Percentiles rank a stretch among this genome's conserved stretches.
phyloP scores from a whole-genome alignment of 768 basidiomycete genomes.

The Tricholoma furcatifolium region DNA sequence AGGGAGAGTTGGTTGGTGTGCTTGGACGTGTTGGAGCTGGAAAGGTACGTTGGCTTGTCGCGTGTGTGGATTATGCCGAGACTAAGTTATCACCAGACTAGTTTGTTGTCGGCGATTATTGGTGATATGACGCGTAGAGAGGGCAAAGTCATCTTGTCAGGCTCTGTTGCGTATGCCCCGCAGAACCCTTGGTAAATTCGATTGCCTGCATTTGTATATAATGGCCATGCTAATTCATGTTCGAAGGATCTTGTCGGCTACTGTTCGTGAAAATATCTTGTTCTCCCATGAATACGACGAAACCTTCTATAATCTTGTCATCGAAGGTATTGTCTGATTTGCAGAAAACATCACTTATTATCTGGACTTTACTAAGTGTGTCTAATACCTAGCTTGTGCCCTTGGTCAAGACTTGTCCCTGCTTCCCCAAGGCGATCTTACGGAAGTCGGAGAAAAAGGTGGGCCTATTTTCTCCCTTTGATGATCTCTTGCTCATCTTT shows the following conservation, averaged over 20 bases:
- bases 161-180: slow-evolving; percentile 78
- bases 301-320: slow-evolving; percentile 75
- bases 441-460: slow-evolving; percentile 87
- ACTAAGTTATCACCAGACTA: slow-evolving; percentile 45
- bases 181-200: slow-evolving; percentile 80
- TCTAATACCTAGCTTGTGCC: slow-evolving; percentile 71
- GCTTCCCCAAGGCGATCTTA: slow-evolving; percentile 79
- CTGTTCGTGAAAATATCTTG: slow-evolving; percentile 86
- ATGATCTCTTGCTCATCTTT: not conserved
- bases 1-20: slow-evolving; percentile 83
- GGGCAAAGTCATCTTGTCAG: slow-evolving; percentile 68
- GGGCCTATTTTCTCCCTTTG: not conserved
- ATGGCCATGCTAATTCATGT: not conserved
- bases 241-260: slow-evolving; percentile 77
- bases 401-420: slow-evolving; percentile 77
- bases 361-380: not conserved
- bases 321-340: slow-evolving; percentile 55
- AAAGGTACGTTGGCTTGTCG: slow-evolving; percentile 49
- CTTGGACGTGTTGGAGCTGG: slow-evolving; percentile 91
- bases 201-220: too few relatives aligned
- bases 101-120: slow-evolving; percentile 74
- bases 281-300: slow-evolving; percentile 91
- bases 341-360: not conserved
- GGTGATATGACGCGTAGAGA: slow-evolving; percentile 83
- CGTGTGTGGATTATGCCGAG: not conserved